These are phyloP conservation scores for Diaporthe caulivora DNA, from an alignment of 2,329 filamentous ascomycete genomes.

Conservation along the genomic window DNA sequence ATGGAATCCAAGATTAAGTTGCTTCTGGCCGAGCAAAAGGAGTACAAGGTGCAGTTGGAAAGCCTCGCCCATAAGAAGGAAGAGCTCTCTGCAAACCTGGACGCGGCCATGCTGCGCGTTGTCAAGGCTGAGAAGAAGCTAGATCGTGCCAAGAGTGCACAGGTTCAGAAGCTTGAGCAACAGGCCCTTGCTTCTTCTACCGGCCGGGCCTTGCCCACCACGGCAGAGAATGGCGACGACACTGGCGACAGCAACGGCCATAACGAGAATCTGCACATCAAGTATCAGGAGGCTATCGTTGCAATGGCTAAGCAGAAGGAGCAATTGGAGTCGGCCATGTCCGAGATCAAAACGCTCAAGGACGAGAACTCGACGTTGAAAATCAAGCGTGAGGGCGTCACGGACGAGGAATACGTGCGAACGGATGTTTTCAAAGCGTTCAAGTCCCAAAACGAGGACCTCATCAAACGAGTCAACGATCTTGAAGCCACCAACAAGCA, in stretches of 20 bases:
- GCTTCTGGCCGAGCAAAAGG: conserved; percentile 85
- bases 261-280: conserved; percentile 77
- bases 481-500: conserved; percentile 90
- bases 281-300: conserved; percentile 82
- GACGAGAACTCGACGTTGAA: conserved; percentile 84
- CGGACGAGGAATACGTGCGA: conserved; percentile 93
- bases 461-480: conserved; percentile 92
- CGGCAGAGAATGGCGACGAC: conserved; percentile 64
- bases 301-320: conserved; percentile 86
- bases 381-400: conserved; percentile 75
- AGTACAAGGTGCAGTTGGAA: conserved; percentile 81
- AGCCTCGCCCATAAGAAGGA: conserved; percentile 83
- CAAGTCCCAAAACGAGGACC: conserved; percentile 90
- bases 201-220: conserved; percentile 57
- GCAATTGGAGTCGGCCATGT: conserved; percentile 83
- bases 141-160: conserved; percentile 87
- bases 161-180: conserved; percentile 92
- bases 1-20: conserved; percentile 82
- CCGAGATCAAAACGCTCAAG: conserved; percentile 79
- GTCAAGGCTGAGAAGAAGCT: conserved; percentile 96
- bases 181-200: conserved; percentile 81
- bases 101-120: conserved; percentile 89
- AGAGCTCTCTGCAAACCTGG: conserved; percentile 85
- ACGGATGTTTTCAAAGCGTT: conserved; percentile 95
- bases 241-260: conserved; percentile 67